Evolutionary conservation across 2,329 filamentous ascomycete species (phyloP).

Genomic region (Phialophora expanda): DNA sequence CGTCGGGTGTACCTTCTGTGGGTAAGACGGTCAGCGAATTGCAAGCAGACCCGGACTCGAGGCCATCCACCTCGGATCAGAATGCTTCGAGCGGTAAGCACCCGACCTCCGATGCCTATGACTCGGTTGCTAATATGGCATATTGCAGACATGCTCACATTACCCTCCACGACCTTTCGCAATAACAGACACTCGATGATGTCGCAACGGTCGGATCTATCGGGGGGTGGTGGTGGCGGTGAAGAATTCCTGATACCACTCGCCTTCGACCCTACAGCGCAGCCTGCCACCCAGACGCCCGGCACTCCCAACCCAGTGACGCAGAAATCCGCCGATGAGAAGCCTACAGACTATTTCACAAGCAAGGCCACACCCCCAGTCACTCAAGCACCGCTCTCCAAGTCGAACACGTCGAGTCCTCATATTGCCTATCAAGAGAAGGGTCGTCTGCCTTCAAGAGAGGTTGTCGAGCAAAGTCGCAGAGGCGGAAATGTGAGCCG

Average conservation of each 20-base stretch:
- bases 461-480: constrained; percentile 46
- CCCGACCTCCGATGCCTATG: constrained; percentile 7
- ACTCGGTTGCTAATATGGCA: constrained; percentile 24
- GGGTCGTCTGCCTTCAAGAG: constrained; percentile 58
- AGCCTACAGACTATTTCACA: constrained; percentile 63
- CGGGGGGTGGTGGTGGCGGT: constrained; percentile 60
- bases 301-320: constrained; percentile 52
- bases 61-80: constrained; percentile 33
- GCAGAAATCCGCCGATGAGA: constrained; percentile 56
- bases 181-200: constrained; percentile 76
- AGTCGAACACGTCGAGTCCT: constrained; percentile 60
- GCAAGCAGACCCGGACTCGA: constrained; percentile 29
- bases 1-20: constrained; percentile 34
- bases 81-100: constrained; percentile 30
- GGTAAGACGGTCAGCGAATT: constrained; percentile 37
- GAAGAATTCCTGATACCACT: constrained; percentile 79
- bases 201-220: constrained; percentile 60
- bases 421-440: constrained; percentile 93
- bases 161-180: constrained; percentile 78
- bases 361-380: constrained; percentile 36
- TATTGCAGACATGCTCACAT: constrained; percentile 63
- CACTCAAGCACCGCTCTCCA: constrained; percentile 48
- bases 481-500: constrained; percentile 42
- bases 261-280: constrained; percentile 72
- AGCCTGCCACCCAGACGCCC: constrained; percentile 56